phyloP scores from a whole-genome alignment of 805 yeast genomes.

The Vanderwaltozyma tropicalis region DNA sequence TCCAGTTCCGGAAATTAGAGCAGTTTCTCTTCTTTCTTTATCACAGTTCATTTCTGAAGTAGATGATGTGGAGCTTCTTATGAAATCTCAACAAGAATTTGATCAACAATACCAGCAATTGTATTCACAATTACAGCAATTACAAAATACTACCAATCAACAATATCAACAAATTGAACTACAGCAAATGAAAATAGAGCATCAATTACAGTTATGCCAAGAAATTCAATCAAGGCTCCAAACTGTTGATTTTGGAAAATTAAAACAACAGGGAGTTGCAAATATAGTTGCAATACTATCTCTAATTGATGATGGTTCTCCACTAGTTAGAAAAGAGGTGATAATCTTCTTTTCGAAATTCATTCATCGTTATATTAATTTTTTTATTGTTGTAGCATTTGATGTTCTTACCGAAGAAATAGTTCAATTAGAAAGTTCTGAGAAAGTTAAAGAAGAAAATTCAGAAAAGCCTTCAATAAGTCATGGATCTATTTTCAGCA shows the following conservation, averaged over 20 bases:
- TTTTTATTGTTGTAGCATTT: conserved; percentile 79
- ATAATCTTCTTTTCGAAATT: conserved; percentile 67
- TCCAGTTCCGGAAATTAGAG: conserved; percentile 91
- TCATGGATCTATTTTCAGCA: conserved; percentile 74
- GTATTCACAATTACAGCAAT: conserved; percentile 24
- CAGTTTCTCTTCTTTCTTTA: conserved; percentile 68
- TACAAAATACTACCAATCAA: conserved; percentile 18
- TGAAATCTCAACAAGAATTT: conserved; percentile 25
- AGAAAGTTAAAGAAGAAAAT: conserved; percentile 11
- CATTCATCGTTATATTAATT: conserved; percentile 55
- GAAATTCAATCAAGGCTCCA: conserved; percentile 21
- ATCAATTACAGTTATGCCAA: conserved; percentile 23
- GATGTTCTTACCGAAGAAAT: conserved; percentile 75
- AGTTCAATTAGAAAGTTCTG: conserved; percentile 39
- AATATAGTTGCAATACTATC: conserved; percentile 59
- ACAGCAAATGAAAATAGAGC: conserved; percentile 25
- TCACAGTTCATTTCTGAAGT: conserved; percentile 52
- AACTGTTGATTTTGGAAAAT: conserved; percentile 31
- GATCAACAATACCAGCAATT: conserved; percentile 27
- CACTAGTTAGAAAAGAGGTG: conserved; percentile 79
- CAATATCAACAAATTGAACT: conserved; percentile 20
- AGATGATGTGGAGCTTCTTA: conserved; percentile 28
- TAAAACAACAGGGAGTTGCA: conserved; percentile 57
- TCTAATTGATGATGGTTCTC: conserved; percentile 76
- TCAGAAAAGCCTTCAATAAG: conserved; percentile 61